phyloP scores from a whole-genome alignment of 2,329 filamentous ascomycete genomes.

The Cercospora zeae-maydis region DNA sequence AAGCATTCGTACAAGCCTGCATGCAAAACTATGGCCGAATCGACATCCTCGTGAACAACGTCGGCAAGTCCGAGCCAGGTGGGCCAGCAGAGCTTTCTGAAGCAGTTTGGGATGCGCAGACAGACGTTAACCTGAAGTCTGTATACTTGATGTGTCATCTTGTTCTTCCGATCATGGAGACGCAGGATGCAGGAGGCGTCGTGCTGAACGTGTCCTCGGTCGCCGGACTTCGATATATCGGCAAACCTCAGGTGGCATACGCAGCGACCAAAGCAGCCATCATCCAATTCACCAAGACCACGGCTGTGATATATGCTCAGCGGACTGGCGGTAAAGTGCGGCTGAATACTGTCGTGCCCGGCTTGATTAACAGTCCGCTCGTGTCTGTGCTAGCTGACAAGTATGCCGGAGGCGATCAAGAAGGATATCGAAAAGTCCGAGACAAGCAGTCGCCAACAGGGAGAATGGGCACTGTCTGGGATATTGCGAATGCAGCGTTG shows the following conservation, averaged over 20 bases:
- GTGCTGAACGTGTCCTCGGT: conserved; percentile 44
- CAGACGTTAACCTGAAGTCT: conserved; percentile 55
- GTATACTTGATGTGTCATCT: conserved; percentile 54
- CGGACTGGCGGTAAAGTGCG: conserved; percentile 42
- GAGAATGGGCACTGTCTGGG: conserved; percentile 57
- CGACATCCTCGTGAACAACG: conserved; percentile 60
- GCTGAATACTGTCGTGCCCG: conserved; percentile 55
- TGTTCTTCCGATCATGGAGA: conserved; percentile 54
- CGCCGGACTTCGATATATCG: conserved; percentile 52
- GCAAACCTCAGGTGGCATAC: conserved; percentile 54
- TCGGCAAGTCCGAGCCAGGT: conserved; percentile 53
- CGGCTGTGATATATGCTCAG: conserved; percentile 59
- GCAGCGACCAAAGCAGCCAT: conserved; percentile 74
- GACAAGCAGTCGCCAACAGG: conserved; percentile 58
- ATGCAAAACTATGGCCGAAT: conserved; percentile 53
- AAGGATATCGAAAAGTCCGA: conserved; percentile 51
- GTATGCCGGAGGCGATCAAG: conserved; percentile 47
- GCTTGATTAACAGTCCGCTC: conserved; percentile 56
- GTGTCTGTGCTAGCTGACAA: conserved; percentile 45
- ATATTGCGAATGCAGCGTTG: conserved; percentile 55
- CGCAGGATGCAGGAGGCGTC: conserved; percentile 42
- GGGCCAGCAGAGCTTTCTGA: conserved; percentile 50
- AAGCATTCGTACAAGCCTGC: conserved; percentile 52
- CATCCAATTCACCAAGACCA: conserved; percentile 71
- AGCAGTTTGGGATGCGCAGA: conserved; percentile 51